These are phyloP conservation scores for Coniochaeta hoffmannii DNA, from an alignment of 2,329 filamentous ascomycete species.

Conservation along the genomic window DNA sequence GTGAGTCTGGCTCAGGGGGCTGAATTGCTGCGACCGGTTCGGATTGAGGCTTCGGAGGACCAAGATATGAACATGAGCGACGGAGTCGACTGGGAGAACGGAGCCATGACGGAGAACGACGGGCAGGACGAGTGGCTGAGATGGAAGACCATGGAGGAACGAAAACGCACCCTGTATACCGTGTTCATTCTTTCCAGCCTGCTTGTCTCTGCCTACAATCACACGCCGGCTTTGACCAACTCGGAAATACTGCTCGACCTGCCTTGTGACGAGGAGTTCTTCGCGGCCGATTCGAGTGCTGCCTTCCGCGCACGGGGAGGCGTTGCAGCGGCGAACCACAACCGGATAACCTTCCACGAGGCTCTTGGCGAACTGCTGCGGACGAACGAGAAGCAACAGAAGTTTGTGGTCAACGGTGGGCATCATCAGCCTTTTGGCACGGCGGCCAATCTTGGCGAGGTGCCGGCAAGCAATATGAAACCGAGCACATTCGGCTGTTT, in stretches of 20 bases:
- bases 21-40: conserved; percentile 51
- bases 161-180: conserved; percentile 85
- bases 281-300: conserved; percentile 75
- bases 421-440: conserved; percentile 39
- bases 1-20: conserved; percentile 87
- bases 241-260: conserved; percentile 86
- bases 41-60: conserved; percentile 35
- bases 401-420: conserved; percentile 32
- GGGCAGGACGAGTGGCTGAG: conserved; percentile 75
- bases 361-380: conserved; percentile 75
- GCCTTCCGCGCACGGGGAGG: conserved; percentile 76
- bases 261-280: conserved; percentile 89
- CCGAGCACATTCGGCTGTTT: conserved; percentile 91
- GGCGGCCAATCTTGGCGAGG: conserved; percentile 36
- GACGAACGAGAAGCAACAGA: conserved; percentile 59
- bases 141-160: conserved; percentile 85
- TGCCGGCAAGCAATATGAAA: conserved; percentile 55
- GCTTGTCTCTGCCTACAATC: conserved; percentile 86
- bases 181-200: conserved; percentile 90
- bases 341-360: conserved; percentile 70
- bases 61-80: conserved; percentile 53
- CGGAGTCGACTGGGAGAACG: conserved; percentile 36
- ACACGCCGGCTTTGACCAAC: conserved; percentile 83
- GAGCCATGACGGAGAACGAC: conserved; percentile 35
- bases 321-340: conserved; percentile 57